Conservation (phyloP, 441 rosid genomes). For the Brassica hybrid region DNA sequence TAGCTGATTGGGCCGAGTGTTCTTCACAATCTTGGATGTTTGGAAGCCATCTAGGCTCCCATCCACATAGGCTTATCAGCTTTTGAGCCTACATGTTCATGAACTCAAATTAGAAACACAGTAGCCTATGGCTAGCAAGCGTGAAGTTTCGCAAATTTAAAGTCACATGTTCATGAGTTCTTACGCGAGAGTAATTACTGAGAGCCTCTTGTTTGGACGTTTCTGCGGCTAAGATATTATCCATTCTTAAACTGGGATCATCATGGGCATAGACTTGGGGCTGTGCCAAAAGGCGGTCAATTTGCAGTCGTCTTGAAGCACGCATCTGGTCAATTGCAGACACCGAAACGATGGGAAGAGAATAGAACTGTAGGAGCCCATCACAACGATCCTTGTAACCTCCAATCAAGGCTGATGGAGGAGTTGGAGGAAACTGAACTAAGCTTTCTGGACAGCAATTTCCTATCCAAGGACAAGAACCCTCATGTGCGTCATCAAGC, state of each 20-base stretch:
- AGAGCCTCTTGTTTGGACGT: constrained; percentile 61
- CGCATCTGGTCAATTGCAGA: constrained; percentile 87
- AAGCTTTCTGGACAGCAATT: constrained; percentile 93
- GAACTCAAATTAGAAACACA: constrained; percentile 28
- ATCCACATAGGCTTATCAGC: constrained; percentile 97
- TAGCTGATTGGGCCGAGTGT: constrained; percentile 98
- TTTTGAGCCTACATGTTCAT: constrained; percentile 78
- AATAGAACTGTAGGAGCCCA: constrained; percentile 92
- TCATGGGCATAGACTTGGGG: too few species aligned
- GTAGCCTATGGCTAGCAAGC: constrained; percentile 25
- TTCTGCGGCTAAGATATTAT: constrained; percentile 59
- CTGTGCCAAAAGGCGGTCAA: constrained; percentile 82
- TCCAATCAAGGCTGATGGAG: constrained; percentile 86
- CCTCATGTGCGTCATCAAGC: constrained; percentile 84
- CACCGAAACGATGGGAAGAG: constrained; percentile 81
- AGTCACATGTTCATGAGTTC: constrained; percentile 37
- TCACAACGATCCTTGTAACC: constrained; percentile 99
- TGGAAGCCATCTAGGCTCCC: constrained; percentile 99
- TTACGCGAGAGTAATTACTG: constrained; percentile 70
- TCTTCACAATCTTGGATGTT: constrained; percentile 99
- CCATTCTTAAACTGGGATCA: constrained; percentile 62
- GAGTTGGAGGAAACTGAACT: constrained; percentile 99
- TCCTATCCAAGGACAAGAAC: constrained; percentile 92
- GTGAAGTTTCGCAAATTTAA: constrained; percentile 16
- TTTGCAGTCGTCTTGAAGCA: constrained; percentile 60